phyloP scores from a whole-genome alignment of 2,329 filamentous ascomycete species.

The Diaporthe vexans region DNA sequence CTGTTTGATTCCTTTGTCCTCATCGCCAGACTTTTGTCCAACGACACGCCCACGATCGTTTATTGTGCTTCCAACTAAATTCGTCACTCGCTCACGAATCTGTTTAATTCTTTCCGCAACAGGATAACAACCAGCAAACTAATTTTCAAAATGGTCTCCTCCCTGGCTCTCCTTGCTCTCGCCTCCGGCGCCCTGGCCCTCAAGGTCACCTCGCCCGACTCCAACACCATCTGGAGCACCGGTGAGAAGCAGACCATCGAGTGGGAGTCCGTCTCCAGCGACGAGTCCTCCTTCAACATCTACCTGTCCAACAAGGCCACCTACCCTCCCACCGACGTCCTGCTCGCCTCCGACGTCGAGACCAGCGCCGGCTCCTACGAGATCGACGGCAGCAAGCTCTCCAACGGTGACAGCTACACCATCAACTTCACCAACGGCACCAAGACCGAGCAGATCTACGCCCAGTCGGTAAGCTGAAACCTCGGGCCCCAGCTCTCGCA shows the following conservation, averaged over 20 bases:
- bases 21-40: conserved; percentile 24
- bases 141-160: conserved; percentile 40
- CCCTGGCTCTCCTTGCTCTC: conserved; percentile 40
- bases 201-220: conserved; percentile 40
- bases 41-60: conserved; percentile 34
- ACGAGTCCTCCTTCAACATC: conserved; percentile 40
- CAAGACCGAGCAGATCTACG: conserved; percentile 42
- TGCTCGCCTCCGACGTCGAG: conserved; percentile 39
- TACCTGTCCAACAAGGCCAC: conserved; percentile 42
- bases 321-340: conserved; percentile 39
- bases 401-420: conserved; percentile 36
- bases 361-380: conserved; percentile 32
- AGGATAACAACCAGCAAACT: neutral
- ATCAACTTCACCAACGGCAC: conserved; percentile 42
- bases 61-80: conserved; percentile 14
- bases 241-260: conserved; percentile 41
- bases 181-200: conserved; percentile 40
- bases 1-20: neutral
- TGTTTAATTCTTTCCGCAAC: conserved; percentile 1
- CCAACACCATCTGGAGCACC: conserved; percentile 37
- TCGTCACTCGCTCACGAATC: conserved; percentile 37
- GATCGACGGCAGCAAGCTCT: conserved; percentile 42
- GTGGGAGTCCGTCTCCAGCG: conserved; percentile 39
- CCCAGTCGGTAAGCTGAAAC: conserved; percentile 40
- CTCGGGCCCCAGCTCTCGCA: neutral